Evolutionary conservation across 176 grass and related monocot genomes (phyloP).

Genomic region (Oryza australiensis): DNA sequence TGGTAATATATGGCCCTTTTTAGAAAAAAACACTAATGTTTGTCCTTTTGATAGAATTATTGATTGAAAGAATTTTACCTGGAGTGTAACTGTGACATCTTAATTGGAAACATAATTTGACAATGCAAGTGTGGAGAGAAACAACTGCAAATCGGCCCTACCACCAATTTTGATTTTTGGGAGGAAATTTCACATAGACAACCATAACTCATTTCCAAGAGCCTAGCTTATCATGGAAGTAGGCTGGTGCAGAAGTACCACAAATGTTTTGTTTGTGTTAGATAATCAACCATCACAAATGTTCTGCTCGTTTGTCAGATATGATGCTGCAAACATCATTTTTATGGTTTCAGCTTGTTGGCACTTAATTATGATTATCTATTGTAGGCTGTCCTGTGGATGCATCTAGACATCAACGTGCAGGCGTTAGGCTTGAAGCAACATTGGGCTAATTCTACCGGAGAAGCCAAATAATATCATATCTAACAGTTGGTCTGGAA

Average conservation of each 20-base stretch:
- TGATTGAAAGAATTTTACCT: not conserved
- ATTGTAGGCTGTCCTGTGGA: constrained; percentile 40
- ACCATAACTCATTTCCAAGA: constrained; percentile 9
- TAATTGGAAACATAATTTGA: not conserved
- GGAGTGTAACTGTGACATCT: not conserved
- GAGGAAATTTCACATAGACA: not conserved
- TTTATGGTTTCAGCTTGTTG: constrained; percentile 8
- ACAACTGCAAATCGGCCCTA: not conserved
- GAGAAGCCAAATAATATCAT: constrained; percentile 58
- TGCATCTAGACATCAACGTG: constrained; percentile 26
- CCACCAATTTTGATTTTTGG: not conserved
- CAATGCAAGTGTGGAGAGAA: not conserved
- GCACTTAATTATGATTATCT: constrained; percentile 1
- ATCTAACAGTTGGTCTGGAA: constrained; percentile 58
- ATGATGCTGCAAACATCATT: not conserved
- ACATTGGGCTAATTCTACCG: constrained; percentile 28
- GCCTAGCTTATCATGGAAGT: not conserved
- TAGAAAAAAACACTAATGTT: not conserved
- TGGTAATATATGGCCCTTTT: not conserved
- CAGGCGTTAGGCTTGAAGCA: constrained; percentile 46
- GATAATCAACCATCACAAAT: constrained; percentile 17
- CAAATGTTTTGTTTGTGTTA: not conserved
- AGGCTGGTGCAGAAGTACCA: not conserved
- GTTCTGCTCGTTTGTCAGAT: not conserved
- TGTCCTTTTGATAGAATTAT: not conserved